Conservation (phyloP, 768 basidiomycete genomes). For the Mycena rosella region DNA sequence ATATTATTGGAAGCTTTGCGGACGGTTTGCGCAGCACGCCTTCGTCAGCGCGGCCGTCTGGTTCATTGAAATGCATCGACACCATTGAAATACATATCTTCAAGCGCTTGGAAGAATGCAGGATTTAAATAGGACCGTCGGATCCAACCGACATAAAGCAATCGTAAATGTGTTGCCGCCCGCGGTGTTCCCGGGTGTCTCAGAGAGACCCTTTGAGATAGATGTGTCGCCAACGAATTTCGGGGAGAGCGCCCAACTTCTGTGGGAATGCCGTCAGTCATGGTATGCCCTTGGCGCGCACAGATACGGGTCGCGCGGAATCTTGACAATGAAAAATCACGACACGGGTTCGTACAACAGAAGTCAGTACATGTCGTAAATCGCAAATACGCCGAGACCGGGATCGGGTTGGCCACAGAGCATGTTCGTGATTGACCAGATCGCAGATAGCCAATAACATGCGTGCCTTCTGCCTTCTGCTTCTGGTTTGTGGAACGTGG, state of each 20-base stretch:
- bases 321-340: background rate
- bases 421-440: too few relatives aligned
- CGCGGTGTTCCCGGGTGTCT: conserved; percentile 86
- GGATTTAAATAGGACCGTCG: too few relatives aligned
- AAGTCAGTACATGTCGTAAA: conserved; percentile 12
- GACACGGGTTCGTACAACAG: background rate
- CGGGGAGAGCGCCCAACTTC: conserved; percentile 94
- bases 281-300: background rate
- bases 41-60: background rate
- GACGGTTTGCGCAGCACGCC: conserved; percentile 80
- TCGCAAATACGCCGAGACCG: conserved; percentile 1
- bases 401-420: too few relatives aligned
- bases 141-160: conserved; percentile 96
- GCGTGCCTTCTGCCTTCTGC: conserved; percentile 90
- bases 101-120: too few relatives aligned
- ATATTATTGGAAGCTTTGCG: conserved; percentile 98
- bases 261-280: conserved; percentile 56
- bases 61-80: too few relatives aligned
- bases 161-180: conserved; percentile 99
- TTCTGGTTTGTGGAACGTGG: conserved; percentile 90
- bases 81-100: too few relatives aligned
- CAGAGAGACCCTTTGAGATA: conserved; percentile 84
- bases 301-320: background rate
- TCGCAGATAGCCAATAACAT: background rate
- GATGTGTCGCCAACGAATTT: conserved; percentile 91